Percentiles rank a stretch among this genome's conserved stretches.
Conservation (phyloP, 352 stramenopile genomes). For the Pilasporangium apinafurcum region DNA sequence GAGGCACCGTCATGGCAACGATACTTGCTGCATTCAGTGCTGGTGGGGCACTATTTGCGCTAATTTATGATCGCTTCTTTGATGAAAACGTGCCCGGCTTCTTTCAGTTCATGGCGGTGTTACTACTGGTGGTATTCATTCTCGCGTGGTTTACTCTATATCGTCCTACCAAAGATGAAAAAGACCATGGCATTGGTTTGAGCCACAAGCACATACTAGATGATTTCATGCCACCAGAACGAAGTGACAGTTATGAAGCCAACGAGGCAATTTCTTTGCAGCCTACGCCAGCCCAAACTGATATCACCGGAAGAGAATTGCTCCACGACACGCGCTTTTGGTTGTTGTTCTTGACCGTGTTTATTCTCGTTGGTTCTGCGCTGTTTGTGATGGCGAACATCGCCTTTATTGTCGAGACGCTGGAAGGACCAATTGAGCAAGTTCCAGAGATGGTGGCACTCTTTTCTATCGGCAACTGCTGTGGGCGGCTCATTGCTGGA, state of each 20-base stretch:
- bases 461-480: constrained; percentile 68
- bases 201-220: constrained; percentile 22
- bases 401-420: constrained; percentile 69
- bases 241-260: constrained; percentile 3
- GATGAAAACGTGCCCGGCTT: constrained; percentile 39
- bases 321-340: constrained; percentile 52
- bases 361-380: constrained; percentile 63
- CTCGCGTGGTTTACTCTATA: constrained; percentile 50
- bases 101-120: constrained; percentile 61
- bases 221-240: constrained; percentile 30
- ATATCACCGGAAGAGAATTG: constrained; percentile 48
- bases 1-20: constrained; percentile 68
- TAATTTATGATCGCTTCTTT: constrained; percentile 59
- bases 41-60: constrained; percentile 60
- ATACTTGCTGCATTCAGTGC: constrained; percentile 61
- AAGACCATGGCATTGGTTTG: neutral
- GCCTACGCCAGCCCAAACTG: constrained; percentile 2
- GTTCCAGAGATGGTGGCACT: constrained; percentile 59
- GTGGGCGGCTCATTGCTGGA: constrained; percentile 43
- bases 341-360: constrained; percentile 61
- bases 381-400: constrained; percentile 82
- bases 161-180: constrained; percentile 11
- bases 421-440: constrained; percentile 30
- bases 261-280: no score
- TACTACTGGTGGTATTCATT: constrained; percentile 46